Evolutionary conservation across 2,329 filamentous ascomycete species (phyloP).

Genomic region (Ampelomyces quisqualis): DNA sequence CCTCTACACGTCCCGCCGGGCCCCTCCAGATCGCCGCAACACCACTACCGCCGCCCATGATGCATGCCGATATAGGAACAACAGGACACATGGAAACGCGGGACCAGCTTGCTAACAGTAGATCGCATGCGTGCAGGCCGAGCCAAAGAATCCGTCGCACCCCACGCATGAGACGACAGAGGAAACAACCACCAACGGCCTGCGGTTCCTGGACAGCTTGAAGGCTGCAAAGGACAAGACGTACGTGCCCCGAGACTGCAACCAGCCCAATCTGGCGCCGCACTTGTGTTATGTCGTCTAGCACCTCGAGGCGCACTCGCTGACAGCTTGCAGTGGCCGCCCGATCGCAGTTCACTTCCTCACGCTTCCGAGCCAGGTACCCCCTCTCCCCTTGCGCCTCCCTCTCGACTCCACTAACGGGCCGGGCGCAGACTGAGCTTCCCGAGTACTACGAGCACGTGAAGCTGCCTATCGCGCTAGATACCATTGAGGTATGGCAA

Average conservation of each 20-base stretch:
- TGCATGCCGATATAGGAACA: slow-evolving; percentile 12
- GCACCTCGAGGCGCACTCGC: slow-evolving; percentile 8
- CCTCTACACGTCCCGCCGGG: slow-evolving; percentile 28
- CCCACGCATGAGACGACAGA: slow-evolving; percentile 62
- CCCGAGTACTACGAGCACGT: slow-evolving; percentile 77
- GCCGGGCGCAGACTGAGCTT: slow-evolving; percentile 53
- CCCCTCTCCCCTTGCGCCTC: slow-evolving; percentile 18
- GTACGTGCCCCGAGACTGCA: slow-evolving; percentile 52
- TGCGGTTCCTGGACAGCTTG: slow-evolving; percentile 73
- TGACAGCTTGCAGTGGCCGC: slow-evolving; percentile 57
- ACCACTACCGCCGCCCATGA: slow-evolving; percentile 30
- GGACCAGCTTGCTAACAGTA: slow-evolving; percentile 29
- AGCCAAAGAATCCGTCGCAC: slow-evolving; percentile 25
- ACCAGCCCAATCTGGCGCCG: slow-evolving; percentile 4
- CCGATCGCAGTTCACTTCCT: slow-evolving; percentile 75
- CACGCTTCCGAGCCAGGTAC: slow-evolving; percentile 62
- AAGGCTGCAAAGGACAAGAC: slow-evolving; percentile 77
- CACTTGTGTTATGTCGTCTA: slow-evolving; percentile 1
- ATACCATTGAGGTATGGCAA: slow-evolving; percentile 65
- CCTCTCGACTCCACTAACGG: slow-evolving; percentile 19
- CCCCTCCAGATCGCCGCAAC: slow-evolving; percentile 32
- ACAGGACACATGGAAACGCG: not conserved
- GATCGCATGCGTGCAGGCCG: slow-evolving; percentile 27
- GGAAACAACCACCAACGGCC: slow-evolving; percentile 69
- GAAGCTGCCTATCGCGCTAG: slow-evolving; percentile 74